phyloP scores from a whole-genome alignment of 129 eudicot species.

The Sambucus nigra region DNA sequence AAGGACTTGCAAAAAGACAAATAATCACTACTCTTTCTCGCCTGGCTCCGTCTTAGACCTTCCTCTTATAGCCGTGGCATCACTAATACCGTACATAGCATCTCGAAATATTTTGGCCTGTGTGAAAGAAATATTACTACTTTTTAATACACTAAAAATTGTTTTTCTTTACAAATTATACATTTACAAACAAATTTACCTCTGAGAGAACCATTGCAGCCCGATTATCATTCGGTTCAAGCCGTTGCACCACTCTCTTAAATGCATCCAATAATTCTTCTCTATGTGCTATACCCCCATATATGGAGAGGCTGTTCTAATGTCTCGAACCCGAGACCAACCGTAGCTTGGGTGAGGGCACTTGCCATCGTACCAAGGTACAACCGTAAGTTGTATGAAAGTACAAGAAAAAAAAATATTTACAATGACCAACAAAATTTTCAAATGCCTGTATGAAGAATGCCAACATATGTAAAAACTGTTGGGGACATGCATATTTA shows the following conservation, averaged over 20 bases:
- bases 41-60: background rate
- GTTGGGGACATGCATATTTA: too few relatives aligned
- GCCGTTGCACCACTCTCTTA: background rate
- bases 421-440: too few relatives aligned
- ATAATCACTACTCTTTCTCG: background rate
- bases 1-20: background rate
- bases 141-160: too few relatives aligned
- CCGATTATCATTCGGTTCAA: background rate
- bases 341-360: too few relatives aligned
- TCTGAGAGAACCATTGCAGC: background rate
- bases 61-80: background rate
- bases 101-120: background rate
- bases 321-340: too few relatives aligned
- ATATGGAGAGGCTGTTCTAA: too few relatives aligned
- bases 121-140: background rate
- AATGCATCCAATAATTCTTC: background rate
- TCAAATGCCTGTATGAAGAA: too few relatives aligned
- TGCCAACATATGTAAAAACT: too few relatives aligned
- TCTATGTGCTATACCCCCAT: background rate
- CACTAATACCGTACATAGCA: background rate
- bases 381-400: background rate
- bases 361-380: too few relatives aligned
- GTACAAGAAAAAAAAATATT: too few relatives aligned
- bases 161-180: too few relatives aligned
- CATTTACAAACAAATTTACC: background rate